Evolutionary conservation across 257 asterid genomes (phyloP).

Genomic region (Solanum etuberosum): DNA sequence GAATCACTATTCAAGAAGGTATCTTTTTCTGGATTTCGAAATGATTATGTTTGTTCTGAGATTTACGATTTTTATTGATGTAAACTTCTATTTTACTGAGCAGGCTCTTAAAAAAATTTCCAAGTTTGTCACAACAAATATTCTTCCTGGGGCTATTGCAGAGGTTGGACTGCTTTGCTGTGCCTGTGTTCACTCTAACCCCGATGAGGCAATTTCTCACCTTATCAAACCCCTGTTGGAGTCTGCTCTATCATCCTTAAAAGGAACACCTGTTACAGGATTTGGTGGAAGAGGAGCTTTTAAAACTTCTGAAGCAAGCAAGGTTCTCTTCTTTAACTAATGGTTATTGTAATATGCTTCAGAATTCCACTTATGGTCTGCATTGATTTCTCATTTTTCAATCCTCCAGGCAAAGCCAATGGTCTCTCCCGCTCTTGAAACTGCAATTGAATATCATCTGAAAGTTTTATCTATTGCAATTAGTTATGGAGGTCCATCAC

Average conservation of each 20-base stretch:
- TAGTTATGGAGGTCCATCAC: slow-evolving; percentile 87
- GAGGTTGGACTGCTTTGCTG: slow-evolving; percentile 97
- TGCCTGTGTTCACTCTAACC: slow-evolving; percentile 94
- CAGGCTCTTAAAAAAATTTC: slow-evolving; percentile 90
- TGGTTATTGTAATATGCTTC: slow-evolving; percentile 7
- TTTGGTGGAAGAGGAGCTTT: slow-evolving; percentile 53
- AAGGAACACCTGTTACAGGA: slow-evolving; percentile 70
- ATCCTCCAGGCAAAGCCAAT: slow-evolving; percentile 54
- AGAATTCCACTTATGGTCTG: slow-evolving; percentile 8
- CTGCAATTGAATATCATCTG: slow-evolving; percentile 78
- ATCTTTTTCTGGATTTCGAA: slow-evolving; percentile 8
- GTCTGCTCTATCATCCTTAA: slow-evolving; percentile 62
- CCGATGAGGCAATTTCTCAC: slow-evolving; percentile 75
- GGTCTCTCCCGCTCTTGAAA: slow-evolving; percentile 89
- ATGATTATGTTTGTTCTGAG: background rate
- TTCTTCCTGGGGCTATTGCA: slow-evolving; percentile 98
- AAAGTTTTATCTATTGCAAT: slow-evolving; percentile 88
- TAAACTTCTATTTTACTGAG: slow-evolving; percentile 13
- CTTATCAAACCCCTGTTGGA: slow-evolving; percentile 73
- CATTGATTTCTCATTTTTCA: slow-evolving; percentile 10
- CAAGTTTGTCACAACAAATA: slow-evolving; percentile 78
- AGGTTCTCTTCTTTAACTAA: slow-evolving; percentile 43
- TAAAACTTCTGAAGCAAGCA: slow-evolving; percentile 37
- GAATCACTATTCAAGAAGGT: slow-evolving; percentile 87
- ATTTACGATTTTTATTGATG: background rate